phyloP scores from a whole-genome alignment of 2,329 filamentous ascomycete genomes.

The Daldinia sp. region DNA sequence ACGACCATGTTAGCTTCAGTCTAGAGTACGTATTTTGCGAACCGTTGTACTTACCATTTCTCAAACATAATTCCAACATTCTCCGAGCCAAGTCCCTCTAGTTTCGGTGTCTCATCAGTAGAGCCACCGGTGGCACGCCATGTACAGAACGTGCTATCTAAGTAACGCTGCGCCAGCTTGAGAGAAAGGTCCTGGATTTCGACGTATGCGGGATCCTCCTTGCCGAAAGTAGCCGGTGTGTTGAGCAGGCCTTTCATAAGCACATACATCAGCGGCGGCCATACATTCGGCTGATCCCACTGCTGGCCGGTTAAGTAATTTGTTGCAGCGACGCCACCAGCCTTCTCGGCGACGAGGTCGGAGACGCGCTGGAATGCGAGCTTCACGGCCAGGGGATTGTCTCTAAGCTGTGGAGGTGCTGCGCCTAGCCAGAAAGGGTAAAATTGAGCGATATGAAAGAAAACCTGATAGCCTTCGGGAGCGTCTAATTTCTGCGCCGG shows the following conservation, averaged over 20 bases:
- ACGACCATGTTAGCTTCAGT: slow-evolving; percentile 6
- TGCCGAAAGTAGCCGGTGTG: slow-evolving; percentile 67
- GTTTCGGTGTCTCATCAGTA: slow-evolving; percentile 64
- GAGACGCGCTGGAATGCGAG: slow-evolving; percentile 66
- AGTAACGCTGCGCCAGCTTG: slow-evolving; percentile 71
- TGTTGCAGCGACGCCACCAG: slow-evolving; percentile 71
- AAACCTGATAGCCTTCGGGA: slow-evolving; percentile 66
- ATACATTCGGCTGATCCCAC: slow-evolving; percentile 78
- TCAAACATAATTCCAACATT: slow-evolving; percentile 75
- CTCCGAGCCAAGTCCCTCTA: slow-evolving; percentile 59
- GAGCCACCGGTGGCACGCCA: slow-evolving; percentile 76
- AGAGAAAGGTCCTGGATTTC: slow-evolving; percentile 68
- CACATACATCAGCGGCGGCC: slow-evolving; percentile 75
- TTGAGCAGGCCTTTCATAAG: slow-evolving; percentile 72
- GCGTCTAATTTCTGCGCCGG: slow-evolving; percentile 58
- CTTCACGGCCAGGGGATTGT: slow-evolving; percentile 69
- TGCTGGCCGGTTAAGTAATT: slow-evolving; percentile 73
- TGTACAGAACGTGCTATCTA: slow-evolving; percentile 76
- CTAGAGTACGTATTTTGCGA: neutral
- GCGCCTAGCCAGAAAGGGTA: slow-evolving; percentile 78
- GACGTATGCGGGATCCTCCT: slow-evolving; percentile 65
- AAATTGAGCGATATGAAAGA: slow-evolving; percentile 70
- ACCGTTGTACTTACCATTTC: slow-evolving; percentile 61
- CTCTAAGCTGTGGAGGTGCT: slow-evolving; percentile 66
- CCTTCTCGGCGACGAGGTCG: slow-evolving; percentile 62